A percentile compares a stretch with the other conserved stretches of the same genome.
phyloP scores from a whole-genome alignment of 352 stramenopile genomes.

The Salisapilia sapeloensis region DNA sequence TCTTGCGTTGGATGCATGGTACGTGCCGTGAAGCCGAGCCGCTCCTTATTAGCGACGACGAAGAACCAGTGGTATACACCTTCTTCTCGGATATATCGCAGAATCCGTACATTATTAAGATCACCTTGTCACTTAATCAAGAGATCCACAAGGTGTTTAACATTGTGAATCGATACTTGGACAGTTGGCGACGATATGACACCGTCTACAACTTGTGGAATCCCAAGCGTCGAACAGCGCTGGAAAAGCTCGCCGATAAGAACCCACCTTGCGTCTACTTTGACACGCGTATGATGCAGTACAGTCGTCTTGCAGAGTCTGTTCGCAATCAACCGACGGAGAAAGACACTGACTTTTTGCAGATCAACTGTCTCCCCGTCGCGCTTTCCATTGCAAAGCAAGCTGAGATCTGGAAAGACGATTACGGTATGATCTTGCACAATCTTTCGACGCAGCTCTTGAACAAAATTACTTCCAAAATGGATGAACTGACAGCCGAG shows the following conservation, averaged over 20 bases:
- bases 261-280: constrained; percentile 89
- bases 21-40: constrained; percentile 86
- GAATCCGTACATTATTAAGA: constrained; percentile 92
- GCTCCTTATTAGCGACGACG: constrained; percentile 81
- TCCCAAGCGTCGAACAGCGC: constrained; percentile 68
- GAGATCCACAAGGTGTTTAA: constrained; percentile 91
- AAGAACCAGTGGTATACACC: constrained; percentile 87
- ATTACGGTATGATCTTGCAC: constrained; percentile 87
- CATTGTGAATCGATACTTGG: constrained; percentile 89
- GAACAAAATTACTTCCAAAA: constrained; percentile 40
- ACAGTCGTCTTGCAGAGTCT: constrained; percentile 77
- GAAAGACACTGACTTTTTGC: constrained; percentile 91
- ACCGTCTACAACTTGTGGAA: constrained; percentile 93
- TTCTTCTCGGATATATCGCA: constrained; percentile 93
- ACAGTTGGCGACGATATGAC: constrained; percentile 89
- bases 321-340: constrained; percentile 78
- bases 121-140: constrained; percentile 87
- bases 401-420: constrained; percentile 87
- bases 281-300: constrained; percentile 85
- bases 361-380: constrained; percentile 86
- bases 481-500: constrained; percentile 65
- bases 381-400: constrained; percentile 82
- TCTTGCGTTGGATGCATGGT: constrained; percentile 91
- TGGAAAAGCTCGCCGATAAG: constrained; percentile 88
- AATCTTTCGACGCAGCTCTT: constrained; percentile 80